phyloP scores from a whole-genome alignment of 164 flowering plant genomes.

The Chimonanthus salicifolius region DNA sequence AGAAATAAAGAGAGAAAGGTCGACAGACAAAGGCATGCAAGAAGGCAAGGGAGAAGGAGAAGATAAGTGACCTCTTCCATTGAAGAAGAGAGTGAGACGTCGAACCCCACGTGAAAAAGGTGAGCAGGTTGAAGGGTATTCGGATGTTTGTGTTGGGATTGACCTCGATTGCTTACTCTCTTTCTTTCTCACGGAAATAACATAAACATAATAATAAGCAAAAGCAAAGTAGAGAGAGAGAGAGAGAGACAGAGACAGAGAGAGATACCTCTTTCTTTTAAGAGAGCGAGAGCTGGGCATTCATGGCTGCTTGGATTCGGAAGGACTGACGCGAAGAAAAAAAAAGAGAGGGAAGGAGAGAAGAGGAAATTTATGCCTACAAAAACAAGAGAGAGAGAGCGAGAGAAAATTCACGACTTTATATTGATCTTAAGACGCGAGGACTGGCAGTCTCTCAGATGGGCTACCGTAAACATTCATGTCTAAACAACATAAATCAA shows the following conservation, averaged over 20 bases:
- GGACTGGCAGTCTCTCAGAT: too few relatives aligned
- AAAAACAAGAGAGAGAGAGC: background rate
- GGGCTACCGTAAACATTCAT: too few relatives aligned
- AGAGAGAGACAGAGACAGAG: background rate
- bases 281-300: background rate
- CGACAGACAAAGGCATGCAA: background rate
- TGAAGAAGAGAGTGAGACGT: constrained; percentile 20
- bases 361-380: background rate
- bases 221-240: constrained; percentile 6
- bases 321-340: background rate
- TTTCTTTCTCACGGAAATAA: constrained; percentile 16
- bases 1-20: background rate
- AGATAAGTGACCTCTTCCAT: constrained; percentile 14
- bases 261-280: background rate
- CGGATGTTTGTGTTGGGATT: constrained; percentile 7
- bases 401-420: background rate
- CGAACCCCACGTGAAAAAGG: constrained; percentile 20
- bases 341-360: constrained; percentile 5
- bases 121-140: constrained; percentile 13
- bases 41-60: background rate
- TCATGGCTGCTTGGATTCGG: background rate
- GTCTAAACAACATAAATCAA: too few relatives aligned
- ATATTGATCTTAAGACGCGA: too few relatives aligned
- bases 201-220: background rate
- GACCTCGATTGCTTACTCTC: constrained; percentile 15